Evolutionary conservation across 148 eudicot genomes (phyloP), one percentile per base, ranked within the genome.

Genomic region (Amaranthus cruentus): DNA sequence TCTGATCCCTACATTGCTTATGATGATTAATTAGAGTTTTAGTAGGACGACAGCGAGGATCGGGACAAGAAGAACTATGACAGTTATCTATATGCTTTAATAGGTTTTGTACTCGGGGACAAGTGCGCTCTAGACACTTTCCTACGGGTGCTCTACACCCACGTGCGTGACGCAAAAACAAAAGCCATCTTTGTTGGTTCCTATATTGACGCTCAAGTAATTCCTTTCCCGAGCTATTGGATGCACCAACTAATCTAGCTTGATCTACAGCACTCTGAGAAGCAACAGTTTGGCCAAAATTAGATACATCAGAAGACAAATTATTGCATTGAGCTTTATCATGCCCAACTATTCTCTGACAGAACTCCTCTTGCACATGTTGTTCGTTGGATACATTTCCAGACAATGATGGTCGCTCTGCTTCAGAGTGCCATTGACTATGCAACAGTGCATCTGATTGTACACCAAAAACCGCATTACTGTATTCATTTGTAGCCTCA

Each of bases 141-240:
- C 96, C 97, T 60, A 81, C 81, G 46, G 89, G 93, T 12, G 88
- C 83, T 69, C 72, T 65, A 77, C 98, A 94, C 66, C 80, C 63
- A 52, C 96, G 91, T 71, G 98, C 97, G 83, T 94, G 98, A 68
- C 83, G 68, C 84, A 94, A 73, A 77, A 94, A 87, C 78, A 94
- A 77, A 72, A 94, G 79, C 99, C 99, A 96, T 84, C 85, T 88
- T 77, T 74, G 79, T 83, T 92, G 99, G 76, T 88, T 86, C 76
- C 14, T 83, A 72, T 66, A 90, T 74, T 90, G 88, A 62, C 84
- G 79, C 59, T 92, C 94, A 75, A 85, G 88, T 64, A 73, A 55
- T 28, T 79, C 61, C 74, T 81, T 81, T 68, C 47, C 71, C 54
- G 87, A 76, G 76, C 76, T 81, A 71, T 72, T 77, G 59, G 70